Base-by-base conservation (phyloP, 139 green algal genomes). In the Chlamydomonas incerta region DNA sequence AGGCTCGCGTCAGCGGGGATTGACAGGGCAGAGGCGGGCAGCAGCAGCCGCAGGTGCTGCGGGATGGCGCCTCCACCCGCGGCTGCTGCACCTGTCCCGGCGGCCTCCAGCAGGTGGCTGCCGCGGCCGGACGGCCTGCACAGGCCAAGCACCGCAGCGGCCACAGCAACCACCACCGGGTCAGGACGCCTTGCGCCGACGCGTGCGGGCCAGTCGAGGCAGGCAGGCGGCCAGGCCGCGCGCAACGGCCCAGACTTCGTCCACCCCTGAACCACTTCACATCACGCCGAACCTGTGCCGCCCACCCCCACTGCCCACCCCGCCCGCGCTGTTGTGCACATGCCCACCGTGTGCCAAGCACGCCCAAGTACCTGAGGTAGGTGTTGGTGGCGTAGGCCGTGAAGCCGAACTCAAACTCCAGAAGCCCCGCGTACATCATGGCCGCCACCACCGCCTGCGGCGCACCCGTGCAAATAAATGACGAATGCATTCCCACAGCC, bases 361-460 rank as follows among this genome's bases (percentile, higher is more conserved):
- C n/a, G 17, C 23, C 72, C 3, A 34, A 55, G 20, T 6, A 68
- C 80, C 35, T 70, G 29, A 90, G 75, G 87, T 90, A 90, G n/a
- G 74, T 63, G 75, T 90, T 90, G 62, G 87, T 88, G 35, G 87
- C 69, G 70, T 88, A 90, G n/a, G 87, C 82, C 9, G 80, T 86
- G 80, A 72, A 55, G 5, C 80, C 80, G 34, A 86, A 86, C 67
- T 86, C 80, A 33, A 86, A 69, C 55, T 86, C 15, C 34, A 86
- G 80, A 55, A 86, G 80, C 26, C 80, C 80, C 55, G 68, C 11
- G 80, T 86, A 86, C 80, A 62, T 72, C 80, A 79, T 79, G 68
- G 67, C 68, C 6, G 80, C 80, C 17, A 86, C 52, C 17, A 86
- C 33, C 67, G 68, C 80, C 79, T 85, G 79, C n/a, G n/a, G n/a